Evolutionary conservation across 2,329 filamentous ascomycete species (phyloP), one percentile per base, ranked within the genome.

Genomic region (Orbilia oligospora): DNA sequence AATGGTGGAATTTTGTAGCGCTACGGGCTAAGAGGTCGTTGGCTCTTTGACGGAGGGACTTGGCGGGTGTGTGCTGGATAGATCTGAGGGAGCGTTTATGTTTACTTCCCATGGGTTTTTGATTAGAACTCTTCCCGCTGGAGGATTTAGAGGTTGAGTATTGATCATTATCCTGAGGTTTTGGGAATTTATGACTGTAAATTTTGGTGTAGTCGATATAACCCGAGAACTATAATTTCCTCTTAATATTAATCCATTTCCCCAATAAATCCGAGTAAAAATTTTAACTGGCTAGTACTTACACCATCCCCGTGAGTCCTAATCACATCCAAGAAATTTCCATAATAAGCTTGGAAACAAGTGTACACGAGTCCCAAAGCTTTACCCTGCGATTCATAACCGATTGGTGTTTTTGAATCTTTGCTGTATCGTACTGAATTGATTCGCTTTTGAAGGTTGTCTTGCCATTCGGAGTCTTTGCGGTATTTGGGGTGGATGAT

Each of bases 181-280:
- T 38, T 18, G 22, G 70, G 61, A 22, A 22, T 33, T 61, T 73
- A 18, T 30, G 56, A 3, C 51, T 61, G 5, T 68, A 38, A 14
- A 69, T 27, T 8, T 56, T 58, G 16, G 30, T 20, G 36, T 75
- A 75, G 49, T 75, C 56, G 36, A 49, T 65, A 27, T 70, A 71
- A 30, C 24, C 65, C 58, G 51, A 22, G 27, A 75, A 24, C 71
- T 75, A 53, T 18, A 33, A n/a, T n/a, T n/a, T 33, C 5, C 22
- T 6, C 9, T 41, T 16, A 16, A 16, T 2, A 41, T 48, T 9
- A 14, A 22, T 22, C 8, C 9, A 48, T 1, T 36, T 8, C 33
- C 4, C 9, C 27, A 30, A 30, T 30, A 6, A 30, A 30, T 6
- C 1, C 10, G 8, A 12, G 10, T 8, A 36, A 8, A 8, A 4